A percentile compares a stretch with the other conserved stretches of the same genome.
Conservation (phyloP, 2,329 filamentous ascomycete genomes). For the Neopestalotiopsis sp. region DNA sequence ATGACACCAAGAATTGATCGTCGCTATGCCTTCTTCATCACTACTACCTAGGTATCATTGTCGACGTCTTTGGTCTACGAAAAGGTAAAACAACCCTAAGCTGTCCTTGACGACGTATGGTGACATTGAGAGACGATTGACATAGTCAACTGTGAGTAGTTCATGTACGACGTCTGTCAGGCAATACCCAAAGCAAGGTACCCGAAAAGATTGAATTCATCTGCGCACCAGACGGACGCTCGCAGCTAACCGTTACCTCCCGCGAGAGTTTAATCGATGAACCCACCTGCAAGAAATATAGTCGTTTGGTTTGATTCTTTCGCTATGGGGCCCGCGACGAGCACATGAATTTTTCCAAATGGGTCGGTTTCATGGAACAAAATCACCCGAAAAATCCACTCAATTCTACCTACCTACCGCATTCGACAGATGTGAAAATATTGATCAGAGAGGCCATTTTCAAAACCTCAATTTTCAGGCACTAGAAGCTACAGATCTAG, state of each 20-base stretch:
- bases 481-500: too few relatives aligned
- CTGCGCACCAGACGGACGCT: not conserved
- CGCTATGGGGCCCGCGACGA: not conserved
- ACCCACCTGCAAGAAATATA: slow-evolving; percentile 1
- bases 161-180: not conserved
- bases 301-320: not conserved
- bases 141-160: too few relatives aligned
- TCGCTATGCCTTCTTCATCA: not conserved
- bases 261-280: not conserved
- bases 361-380: not conserved
- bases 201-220: not conserved
- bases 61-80: not conserved
- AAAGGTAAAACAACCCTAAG: not conserved
- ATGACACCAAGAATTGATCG: slow-evolving; percentile 1
- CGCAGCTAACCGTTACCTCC: not conserved
- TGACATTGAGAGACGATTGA: not conserved
- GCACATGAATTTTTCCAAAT: not conserved
- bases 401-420: not conserved
- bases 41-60: not conserved
- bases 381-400: not conserved
- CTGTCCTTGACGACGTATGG: not conserved
- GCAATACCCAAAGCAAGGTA: not conserved
- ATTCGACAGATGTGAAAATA: not conserved
- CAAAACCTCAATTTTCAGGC: too few relatives aligned
- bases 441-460: too few relatives aligned